Conservation (phyloP, 441 rosid genomes). For the Daphne laureola region DNA sequence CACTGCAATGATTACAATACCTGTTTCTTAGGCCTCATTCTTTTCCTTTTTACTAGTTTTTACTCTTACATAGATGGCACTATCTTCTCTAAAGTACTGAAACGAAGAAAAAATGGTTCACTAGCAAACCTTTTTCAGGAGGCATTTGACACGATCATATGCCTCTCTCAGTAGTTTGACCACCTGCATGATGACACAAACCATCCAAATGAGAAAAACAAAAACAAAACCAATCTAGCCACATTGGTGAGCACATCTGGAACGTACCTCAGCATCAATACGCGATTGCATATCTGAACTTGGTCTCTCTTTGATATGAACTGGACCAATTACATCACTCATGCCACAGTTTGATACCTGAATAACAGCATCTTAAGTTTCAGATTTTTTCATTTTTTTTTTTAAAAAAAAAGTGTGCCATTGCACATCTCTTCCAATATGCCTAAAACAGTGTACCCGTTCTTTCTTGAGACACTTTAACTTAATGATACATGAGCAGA, state of each 20-base stretch:
- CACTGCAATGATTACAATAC: too few relatives aligned
- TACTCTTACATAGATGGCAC: background rate
- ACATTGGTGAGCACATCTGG: constrained; percentile 3
- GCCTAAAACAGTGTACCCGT: background rate
- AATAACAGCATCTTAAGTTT: background rate
- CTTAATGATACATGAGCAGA: background rate
- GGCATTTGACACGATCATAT: constrained; percentile 77
- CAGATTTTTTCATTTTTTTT: background rate
- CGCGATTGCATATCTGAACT: constrained; percentile 98
- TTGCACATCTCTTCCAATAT: too few relatives aligned
- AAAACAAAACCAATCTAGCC: background rate
- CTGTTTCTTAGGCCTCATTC: too few relatives aligned
- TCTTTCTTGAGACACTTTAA: background rate
- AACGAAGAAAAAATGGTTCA: background rate
- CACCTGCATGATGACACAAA: constrained; percentile 47
- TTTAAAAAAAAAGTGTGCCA: too few relatives aligned
- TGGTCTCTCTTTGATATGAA: constrained; percentile 88
- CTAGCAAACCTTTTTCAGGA: constrained; percentile 65
- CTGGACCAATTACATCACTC: constrained; percentile 91
- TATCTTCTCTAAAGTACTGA: background rate
- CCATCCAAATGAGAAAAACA: constrained; percentile 7
- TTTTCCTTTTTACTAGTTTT: too few relatives aligned
- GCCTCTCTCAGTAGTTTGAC: constrained; percentile 93
- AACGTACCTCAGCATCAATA: constrained; percentile 77
- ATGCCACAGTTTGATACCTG: constrained; percentile 91